Base-by-base conservation (phyloP, 2,329 filamentous ascomycete species). In the Ustulina deusta region DNA sequence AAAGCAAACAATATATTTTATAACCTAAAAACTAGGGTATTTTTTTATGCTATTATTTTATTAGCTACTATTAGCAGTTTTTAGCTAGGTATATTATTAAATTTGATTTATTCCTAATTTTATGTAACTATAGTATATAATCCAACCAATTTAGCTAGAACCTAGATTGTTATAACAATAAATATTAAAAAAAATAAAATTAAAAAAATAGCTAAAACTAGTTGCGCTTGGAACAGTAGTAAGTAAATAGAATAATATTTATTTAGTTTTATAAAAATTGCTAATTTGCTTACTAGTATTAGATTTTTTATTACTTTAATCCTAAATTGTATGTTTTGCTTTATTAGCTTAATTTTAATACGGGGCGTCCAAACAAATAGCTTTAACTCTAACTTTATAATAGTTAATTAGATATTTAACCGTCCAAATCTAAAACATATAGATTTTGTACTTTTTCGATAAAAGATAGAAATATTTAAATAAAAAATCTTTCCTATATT, bases 1-100 rank as follows among this genome's bases (percentile, higher is more conserved):
- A 60, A 15, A 49, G 57, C 57, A 20, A 51, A 52, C 34, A n/a
- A 61, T 52, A 52, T 61, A 61, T 44, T 29, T 61, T 61, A 32
- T 22, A 51, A 61, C 2, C 58, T 42, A 1, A 29, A 61, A 11
- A 61, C 58, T 11, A 61, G 34, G 29, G 44, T 15, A 42, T 61
- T 22, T 61, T 61, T 61, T 11, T 29, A 61, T 29, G 22, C 58
- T 32, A 61, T 61, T 11, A 15, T 61, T 61, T 11, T 61, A 52
- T 20, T 61, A 52, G 44, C 58, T 51, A 27, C 46, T 22, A 61
- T 22, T 51, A 17, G 58, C 11, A 29, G 32, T 61, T 61, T 61
- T 15, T 6, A 17, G 58, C 34, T 29, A 25, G 40, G 32, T 20
- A 55, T 13, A 13, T 25, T 55, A 20, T 55, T 55, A n/a, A 38